Percentiles rank a stretch among this genome's conserved stretches.
Conservation (phyloP, 129 eudicot genomes). For the Deinandra increscens region DNA sequence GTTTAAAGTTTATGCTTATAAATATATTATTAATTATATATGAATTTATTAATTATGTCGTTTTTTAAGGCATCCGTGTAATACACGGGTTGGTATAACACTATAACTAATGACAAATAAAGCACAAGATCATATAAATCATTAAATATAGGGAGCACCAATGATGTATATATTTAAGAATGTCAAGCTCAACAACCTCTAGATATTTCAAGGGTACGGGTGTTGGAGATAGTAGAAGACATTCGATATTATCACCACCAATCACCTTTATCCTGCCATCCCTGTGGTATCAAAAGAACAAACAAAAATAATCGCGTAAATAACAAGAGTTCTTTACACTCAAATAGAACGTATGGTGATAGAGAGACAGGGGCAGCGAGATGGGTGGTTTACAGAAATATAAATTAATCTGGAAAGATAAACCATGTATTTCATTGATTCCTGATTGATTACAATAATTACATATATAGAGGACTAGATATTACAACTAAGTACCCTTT, state of each 20-base stretch:
- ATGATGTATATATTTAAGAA: conserved; percentile 18
- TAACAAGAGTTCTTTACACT: not conserved
- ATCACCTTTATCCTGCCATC: conserved; percentile 67
- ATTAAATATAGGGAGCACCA: conserved; percentile 1
- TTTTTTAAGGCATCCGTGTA: too few relatives aligned
- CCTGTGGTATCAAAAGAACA: conserved; percentile 34
- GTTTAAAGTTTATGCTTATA: too few relatives aligned
- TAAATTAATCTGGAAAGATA: too few relatives aligned
- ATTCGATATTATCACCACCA: conserved; percentile 66
- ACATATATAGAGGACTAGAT: too few relatives aligned
- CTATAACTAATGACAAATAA: not conserved
- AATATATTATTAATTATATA: too few relatives aligned
- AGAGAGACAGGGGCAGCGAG: not conserved
- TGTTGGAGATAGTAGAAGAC: conserved; percentile 50
- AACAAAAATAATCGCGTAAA: conserved; percentile 6
- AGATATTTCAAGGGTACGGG: conserved; percentile 48
- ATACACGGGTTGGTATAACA: too few relatives aligned
- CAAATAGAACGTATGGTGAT: not conserved
- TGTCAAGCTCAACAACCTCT: conserved; percentile 43
- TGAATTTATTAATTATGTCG: too few relatives aligned
- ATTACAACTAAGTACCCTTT: too few relatives aligned
- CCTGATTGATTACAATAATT: too few relatives aligned
- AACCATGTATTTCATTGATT: too few relatives aligned
- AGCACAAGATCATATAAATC: conserved; percentile 1
- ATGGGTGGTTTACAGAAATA: conserved; percentile 8